Base-by-base conservation (phyloP, 768 basidiomycete species). In the Collybia sordida region DNA sequence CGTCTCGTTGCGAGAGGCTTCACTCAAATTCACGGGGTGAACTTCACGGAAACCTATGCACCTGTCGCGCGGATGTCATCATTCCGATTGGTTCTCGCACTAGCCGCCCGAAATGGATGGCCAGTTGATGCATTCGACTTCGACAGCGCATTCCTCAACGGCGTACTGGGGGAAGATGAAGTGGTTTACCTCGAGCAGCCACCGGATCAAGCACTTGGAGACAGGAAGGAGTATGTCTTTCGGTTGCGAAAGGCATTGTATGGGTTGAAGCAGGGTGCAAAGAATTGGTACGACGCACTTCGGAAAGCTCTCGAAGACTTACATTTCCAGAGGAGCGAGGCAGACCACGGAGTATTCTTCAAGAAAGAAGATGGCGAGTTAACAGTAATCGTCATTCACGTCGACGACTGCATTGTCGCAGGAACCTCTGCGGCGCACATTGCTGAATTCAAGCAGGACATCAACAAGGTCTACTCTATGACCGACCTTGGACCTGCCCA, bases 21-120 rank as follows among this genome's bases (percentile, higher is more conserved):
- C 52, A 52, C 58, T 2, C 75, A 77, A 55, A 45, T 55, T 4
- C 58, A 57, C 17, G 71, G 73, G 2, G 36, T 69, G 6, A 68
- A 72, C 53, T 73, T 57, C 39, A 43, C 36, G 18, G 55, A 66
- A 37, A 64, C 58, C 4, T 62, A 46, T 27, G 56, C 57, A 0
- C 60, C 62, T 11, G 58, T 59, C 0, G 53, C 58, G 23, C 50
- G 57, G 4, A 37, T 52, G 5, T 37, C 47, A 25, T 56, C 58
- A 0, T 28, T 62, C 4, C 27, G 62, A 7, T 43, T 59, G 5
- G 34, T 63, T 4, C 53, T 73, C 7, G 62, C 71, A 3, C 37
- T 63, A 19, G 52, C 56, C 24, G 63, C 64, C 0, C 36, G 19
- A 2, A 23, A 36, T 5, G 40, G 45, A 6, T 43, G 53, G 11